phyloP scores from a whole-genome alignment of 1,284 basidiomycete species.

The Pseudozyma thailandica region DNA sequence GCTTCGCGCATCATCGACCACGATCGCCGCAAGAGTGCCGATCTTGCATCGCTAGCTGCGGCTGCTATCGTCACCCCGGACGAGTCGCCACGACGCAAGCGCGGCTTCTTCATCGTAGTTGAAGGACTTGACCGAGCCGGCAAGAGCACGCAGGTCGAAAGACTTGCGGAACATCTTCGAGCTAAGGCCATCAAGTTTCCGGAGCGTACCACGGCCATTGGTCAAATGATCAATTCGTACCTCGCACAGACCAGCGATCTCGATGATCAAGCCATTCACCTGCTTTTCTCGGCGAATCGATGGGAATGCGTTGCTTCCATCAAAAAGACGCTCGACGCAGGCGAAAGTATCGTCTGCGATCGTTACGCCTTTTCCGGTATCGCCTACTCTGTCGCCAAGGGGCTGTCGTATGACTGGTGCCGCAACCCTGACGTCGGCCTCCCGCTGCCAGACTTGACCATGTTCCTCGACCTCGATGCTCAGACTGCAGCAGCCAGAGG shows the following conservation, averaged over 20 bases:
- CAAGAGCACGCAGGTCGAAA: conserved; percentile 65
- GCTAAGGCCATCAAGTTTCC: conserved; percentile 65
- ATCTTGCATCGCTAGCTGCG: conserved; percentile 1
- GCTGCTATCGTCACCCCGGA: conserved; percentile 2
- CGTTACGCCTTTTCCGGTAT: conserved; percentile 97
- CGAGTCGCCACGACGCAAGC: conserved; percentile 20
- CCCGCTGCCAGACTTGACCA: conserved; percentile 85
- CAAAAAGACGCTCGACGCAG: conserved; percentile 73
- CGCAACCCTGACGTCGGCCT: conserved; percentile 83
- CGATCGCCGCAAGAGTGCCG: conserved; percentile 30
- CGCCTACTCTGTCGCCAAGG: conserved; percentile 90
- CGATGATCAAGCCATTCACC: conserved; percentile 90
- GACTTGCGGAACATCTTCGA: conserved; percentile 47
- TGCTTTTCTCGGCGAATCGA: conserved; percentile 94
- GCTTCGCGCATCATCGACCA: conserved; percentile 3
- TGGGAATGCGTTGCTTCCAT: conserved; percentile 76
- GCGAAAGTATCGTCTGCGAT: conserved; percentile 85
- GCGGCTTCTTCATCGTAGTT: conserved; percentile 65
- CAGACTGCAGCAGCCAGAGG: conserved; percentile 79
- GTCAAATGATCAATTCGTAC: conserved; percentile 93
- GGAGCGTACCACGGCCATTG: conserved; percentile 90
- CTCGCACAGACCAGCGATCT: conserved; percentile 82
- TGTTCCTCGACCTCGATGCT: conserved; percentile 87
- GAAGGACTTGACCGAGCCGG: conserved; percentile 67
- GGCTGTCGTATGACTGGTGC: conserved; percentile 79